Conservation (phyloP, 495 filamentous ascomycete species). For the Amorphotheca resinae region DNA sequence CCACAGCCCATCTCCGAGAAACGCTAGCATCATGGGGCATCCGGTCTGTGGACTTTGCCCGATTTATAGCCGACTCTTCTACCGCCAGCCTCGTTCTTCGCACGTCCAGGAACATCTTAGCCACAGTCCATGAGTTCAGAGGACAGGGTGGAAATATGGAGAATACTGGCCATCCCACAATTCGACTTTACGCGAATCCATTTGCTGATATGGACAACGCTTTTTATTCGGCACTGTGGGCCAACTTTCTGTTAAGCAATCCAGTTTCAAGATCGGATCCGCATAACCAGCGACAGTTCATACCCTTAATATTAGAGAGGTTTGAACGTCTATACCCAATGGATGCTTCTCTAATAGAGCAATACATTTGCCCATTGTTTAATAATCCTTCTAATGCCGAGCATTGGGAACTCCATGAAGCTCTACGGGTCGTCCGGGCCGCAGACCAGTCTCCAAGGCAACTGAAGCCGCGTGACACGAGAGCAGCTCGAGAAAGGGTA, state of each 20-base stretch:
- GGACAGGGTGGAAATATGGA: constrained; percentile 13
- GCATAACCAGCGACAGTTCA: constrained; percentile 42
- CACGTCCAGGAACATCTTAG: constrained; percentile 68
- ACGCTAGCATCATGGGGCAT: constrained; percentile 53
- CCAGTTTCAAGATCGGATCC: constrained; percentile 16
- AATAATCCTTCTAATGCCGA: constrained; percentile 15
- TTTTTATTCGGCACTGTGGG: constrained; percentile 70
- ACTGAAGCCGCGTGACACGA: constrained; percentile 34
- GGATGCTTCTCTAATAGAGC: constrained; percentile 21
- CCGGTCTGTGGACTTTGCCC: constrained; percentile 34
- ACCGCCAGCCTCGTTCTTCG: constrained; percentile 58
- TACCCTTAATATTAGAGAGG: constrained; percentile 55
- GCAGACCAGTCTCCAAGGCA: constrained; percentile 48
- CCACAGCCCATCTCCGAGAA: constrained; percentile 41
- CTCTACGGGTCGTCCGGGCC: constrained; percentile 44
- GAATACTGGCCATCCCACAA: constrained; percentile 15
- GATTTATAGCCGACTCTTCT: constrained; percentile 45
- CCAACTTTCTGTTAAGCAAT: constrained; percentile 47
- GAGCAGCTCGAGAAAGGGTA: constrained; percentile 31
- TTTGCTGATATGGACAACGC: constrained; percentile 49
- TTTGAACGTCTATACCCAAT: constrained; percentile 29
- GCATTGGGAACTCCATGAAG: constrained; percentile 29
- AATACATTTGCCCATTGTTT: constrained; percentile 21
- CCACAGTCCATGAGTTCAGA: constrained; percentile 29
- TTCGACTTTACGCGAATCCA: constrained; percentile 21